These are phyloP conservation scores for Exophiala lecanii-corni DNA, from an alignment of 2,329 filamentous ascomycete species.

Conservation along the genomic window DNA sequence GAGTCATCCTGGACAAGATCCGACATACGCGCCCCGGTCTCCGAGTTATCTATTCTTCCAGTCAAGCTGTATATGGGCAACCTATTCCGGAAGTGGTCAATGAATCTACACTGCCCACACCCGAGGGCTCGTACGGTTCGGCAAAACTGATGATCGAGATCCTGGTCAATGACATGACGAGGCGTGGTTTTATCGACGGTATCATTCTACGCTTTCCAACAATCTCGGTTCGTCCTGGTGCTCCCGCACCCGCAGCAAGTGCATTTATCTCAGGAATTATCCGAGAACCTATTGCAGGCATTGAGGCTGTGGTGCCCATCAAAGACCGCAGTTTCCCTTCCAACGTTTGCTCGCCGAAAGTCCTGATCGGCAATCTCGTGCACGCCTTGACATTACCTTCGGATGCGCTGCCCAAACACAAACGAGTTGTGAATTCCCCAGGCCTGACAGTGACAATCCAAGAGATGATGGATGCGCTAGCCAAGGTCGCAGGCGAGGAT, in stretches of 20 bases:
- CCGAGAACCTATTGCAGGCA: constrained; percentile 56
- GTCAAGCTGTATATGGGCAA: constrained; percentile 60
- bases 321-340: constrained; percentile 47
- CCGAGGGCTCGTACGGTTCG: constrained; percentile 59
- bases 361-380: constrained; percentile 51
- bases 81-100: constrained; percentile 51
- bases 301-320: constrained; percentile 50
- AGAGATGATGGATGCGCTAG: constrained; percentile 54
- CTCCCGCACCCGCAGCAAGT: constrained; percentile 57
- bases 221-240: constrained; percentile 57
- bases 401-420: constrained; percentile 39
- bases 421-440: constrained; percentile 55
- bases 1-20: constrained; percentile 51
- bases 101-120: constrained; percentile 51
- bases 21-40: constrained; percentile 48
- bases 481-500: constrained; percentile 51
- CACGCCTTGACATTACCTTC: constrained; percentile 43
- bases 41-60: constrained; percentile 58
- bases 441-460: constrained; percentile 50
- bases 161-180: constrained; percentile 59
- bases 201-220: constrained; percentile 58
- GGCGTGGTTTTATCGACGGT: constrained; percentile 55
- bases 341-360: constrained; percentile 53
- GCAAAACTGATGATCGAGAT: constrained; percentile 61
- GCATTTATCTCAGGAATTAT: constrained; percentile 62